A percentile compares a stretch with the other conserved stretches of the same genome.
Conservation (phyloP, 495 filamentous ascomycete genomes). For the Neurospora hispaniola region DNA sequence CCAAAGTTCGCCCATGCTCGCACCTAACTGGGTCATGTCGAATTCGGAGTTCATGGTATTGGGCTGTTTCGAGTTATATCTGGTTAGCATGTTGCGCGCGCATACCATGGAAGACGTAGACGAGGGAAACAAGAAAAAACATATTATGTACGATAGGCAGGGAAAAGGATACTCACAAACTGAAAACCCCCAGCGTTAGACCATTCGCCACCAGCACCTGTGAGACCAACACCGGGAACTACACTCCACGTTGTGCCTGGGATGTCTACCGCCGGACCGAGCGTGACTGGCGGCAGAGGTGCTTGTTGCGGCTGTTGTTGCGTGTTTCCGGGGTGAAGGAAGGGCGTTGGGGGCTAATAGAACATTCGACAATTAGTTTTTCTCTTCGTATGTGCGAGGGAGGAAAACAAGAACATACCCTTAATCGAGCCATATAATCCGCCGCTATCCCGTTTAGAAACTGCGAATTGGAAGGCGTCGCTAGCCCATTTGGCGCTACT, state of each 20-base stretch:
- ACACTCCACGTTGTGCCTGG: not conserved
- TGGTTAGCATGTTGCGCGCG: not conserved
- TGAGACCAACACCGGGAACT: not conserved
- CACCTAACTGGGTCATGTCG: not conserved
- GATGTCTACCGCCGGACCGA: constrained; percentile 1
- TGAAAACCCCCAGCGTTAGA: not conserved
- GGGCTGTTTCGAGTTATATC: not conserved
- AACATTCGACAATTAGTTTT: not conserved
- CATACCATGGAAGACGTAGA: not conserved
- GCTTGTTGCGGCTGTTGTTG: not conserved
- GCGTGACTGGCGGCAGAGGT: not conserved
- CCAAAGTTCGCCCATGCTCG: not conserved
- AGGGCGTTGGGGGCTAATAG: not conserved
- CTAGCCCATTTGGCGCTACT: not conserved
- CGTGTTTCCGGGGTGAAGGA: not conserved
- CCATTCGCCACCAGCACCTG: not conserved
- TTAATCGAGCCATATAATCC: not conserved
- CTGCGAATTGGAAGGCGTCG: not conserved
- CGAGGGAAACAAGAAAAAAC: not conserved
- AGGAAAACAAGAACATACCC: not conserved
- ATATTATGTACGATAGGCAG: not conserved
- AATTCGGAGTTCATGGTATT: not conserved
- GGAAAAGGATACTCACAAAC: not conserved
- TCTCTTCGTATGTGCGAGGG: not conserved
- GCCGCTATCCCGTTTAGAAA: not conserved